Evolutionary conservation across 1,284 basidiomycete species (phyloP), one percentile per base, ranked within the genome.

Genomic region (Trametes pubescens): DNA sequence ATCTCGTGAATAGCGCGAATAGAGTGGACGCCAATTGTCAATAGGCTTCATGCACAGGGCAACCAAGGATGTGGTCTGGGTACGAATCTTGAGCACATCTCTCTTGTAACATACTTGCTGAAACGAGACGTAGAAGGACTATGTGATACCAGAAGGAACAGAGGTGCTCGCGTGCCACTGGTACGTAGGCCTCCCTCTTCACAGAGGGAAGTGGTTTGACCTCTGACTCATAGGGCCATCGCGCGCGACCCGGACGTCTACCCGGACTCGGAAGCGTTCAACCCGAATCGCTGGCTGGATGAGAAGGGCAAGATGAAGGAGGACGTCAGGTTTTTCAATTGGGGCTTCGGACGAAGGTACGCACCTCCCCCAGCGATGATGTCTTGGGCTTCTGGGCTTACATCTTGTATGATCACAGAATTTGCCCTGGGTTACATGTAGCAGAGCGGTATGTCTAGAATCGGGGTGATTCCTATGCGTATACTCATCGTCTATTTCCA

Each of bases 161-260:
- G 82, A 79, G 3, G 82, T 90, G 5, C 78, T 85, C n/a, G 87
- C 84, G 8, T 87, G 85, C 62, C 81, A 84, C n/a, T 90, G 88
- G 88, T 85, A 63, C 40, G 40, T n/a, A 7, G 16, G 40, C 40
- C 3, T 16, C 37, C 65, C 21, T 18, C 18, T 40, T 18, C 34
- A n/a, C 18, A 18, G 16, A 13, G 18, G 40, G 9, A 35, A 11
- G 26, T 22, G 57, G 21, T 8, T 24, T 29, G 24, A 48, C 24
- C 22, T 14, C 21, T 21, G 10, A 32, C 49, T 48, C 35, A 35
- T 32, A 76, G 85, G 84, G 79, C 84, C 0, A 82, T 90, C 34
- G 80, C 79, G 2, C 81, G 81, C 44, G 87, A 90, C 68, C 84
- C 86, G 0, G 77, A 74, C 1, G 78, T 82, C 22, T 90, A 86